These are phyloP conservation scores for Mycena vulgaris DNA, from an alignment of 768 basidiomycete species.

Conservation along the genomic window DNA sequence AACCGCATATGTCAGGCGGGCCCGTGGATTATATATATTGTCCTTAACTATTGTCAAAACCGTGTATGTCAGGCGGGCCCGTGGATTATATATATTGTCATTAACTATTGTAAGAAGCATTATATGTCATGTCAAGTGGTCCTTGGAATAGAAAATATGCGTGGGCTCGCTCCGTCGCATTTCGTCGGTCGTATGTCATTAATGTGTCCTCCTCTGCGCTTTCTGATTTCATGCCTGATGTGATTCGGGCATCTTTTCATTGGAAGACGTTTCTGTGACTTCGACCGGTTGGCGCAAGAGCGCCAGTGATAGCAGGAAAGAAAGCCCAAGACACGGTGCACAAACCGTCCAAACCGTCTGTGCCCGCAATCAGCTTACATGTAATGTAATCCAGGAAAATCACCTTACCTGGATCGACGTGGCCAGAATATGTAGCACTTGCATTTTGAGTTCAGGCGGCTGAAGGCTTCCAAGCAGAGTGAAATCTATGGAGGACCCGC, in stretches of 20 bases:
- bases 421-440: conserved; percentile 69
- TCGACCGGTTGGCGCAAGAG: conserved; percentile 23
- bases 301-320: conserved; percentile 66
- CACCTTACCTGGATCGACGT: conserved; percentile 72
- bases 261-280: conserved; percentile 6
- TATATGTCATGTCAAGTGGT: conserved; percentile 34
- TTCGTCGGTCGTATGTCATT: conserved; percentile 3
- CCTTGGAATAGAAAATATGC: conserved; percentile 3
- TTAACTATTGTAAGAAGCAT: conserved; percentile 29
- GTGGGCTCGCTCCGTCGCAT: not conserved
- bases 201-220: not conserved
- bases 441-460: conserved; percentile 59
- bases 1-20: conserved; percentile 18
- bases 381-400: conserved; percentile 6
- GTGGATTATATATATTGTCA: conserved; percentile 22
- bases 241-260: conserved; percentile 19
- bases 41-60: conserved; percentile 21
- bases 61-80: conserved; percentile 16
- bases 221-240: conserved; percentile 7
- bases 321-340: conserved; percentile 76
- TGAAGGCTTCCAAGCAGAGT: conserved; percentile 39
- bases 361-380: not conserved
- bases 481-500: conserved; percentile 68
- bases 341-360: conserved; percentile 85
- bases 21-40: conserved; percentile 23